Conservation (phyloP, 2,329 filamentous ascomycete species). For the Hymenoscyphus albidus region DNA sequence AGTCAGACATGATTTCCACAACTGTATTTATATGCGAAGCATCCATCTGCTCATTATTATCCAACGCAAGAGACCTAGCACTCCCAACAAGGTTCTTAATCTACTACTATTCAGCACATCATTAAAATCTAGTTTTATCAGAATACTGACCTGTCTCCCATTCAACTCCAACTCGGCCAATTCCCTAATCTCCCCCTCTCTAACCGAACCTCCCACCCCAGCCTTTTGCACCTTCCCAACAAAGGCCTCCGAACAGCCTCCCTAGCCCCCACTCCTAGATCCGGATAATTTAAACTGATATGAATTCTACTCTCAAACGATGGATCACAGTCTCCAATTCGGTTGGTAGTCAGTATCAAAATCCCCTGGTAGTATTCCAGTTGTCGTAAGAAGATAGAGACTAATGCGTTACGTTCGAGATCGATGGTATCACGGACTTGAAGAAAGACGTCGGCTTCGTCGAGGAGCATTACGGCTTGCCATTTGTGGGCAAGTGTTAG, state of each 20-base stretch:
- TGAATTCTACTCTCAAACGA: slow-evolving; percentile 36
- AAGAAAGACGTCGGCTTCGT: slow-evolving; percentile 32
- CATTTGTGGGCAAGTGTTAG: slow-evolving; percentile 8
- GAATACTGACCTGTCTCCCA: not conserved
- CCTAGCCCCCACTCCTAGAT: not conserved
- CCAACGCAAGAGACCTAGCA: not conserved
- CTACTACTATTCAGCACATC: not conserved
- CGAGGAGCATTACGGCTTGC: slow-evolving; percentile 16
- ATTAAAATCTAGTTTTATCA: not conserved
- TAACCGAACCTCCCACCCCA: not conserved
- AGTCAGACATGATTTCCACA: slow-evolving; percentile 5
- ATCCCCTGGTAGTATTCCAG: slow-evolving; percentile 16
- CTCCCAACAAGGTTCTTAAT: slow-evolving; percentile 5
- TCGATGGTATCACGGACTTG: slow-evolving; percentile 11
- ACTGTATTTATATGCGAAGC: not conserved
- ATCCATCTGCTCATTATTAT: not conserved
- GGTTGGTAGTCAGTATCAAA: slow-evolving; percentile 37
- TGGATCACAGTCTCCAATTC: slow-evolving; percentile 36
- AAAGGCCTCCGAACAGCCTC: slow-evolving; percentile 1
- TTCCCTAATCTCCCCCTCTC: not conserved
- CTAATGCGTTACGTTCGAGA: slow-evolving; percentile 42
- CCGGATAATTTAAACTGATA: slow-evolving; percentile 15
- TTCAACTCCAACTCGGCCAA: slow-evolving; percentile 2
- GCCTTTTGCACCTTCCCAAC: not conserved
- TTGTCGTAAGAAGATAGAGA: slow-evolving; percentile 40